These are phyloP conservation scores for Calocybe indica DNA, from an alignment of 768 basidiomycete species.

Conservation along the genomic window DNA sequence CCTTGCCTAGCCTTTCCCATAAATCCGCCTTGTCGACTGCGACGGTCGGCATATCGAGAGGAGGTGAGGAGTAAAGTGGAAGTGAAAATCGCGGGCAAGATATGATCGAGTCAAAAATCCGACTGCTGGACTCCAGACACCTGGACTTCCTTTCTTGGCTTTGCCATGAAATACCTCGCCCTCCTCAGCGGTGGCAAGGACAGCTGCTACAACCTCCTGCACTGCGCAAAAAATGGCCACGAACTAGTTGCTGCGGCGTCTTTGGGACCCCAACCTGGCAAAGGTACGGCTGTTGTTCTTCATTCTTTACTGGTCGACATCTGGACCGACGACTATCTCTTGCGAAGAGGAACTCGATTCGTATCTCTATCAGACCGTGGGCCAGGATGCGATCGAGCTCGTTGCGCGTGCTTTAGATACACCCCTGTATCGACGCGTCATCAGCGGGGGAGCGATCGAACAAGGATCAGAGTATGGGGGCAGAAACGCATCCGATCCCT, in stretches of 20 bases:
- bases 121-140: slow-evolving; percentile 12
- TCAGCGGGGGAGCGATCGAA: slow-evolving; percentile 75
- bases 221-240: slow-evolving; percentile 84
- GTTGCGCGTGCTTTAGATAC: slow-evolving; percentile 82
- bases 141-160: slow-evolving; percentile 6
- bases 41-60: slow-evolving; percentile 79
- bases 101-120: slow-evolving; percentile 4
- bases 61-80: slow-evolving; percentile 11
- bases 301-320: slow-evolving; percentile 10
- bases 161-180: slow-evolving; percentile 83
- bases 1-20: slow-evolving; percentile 76
- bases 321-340: slow-evolving; percentile 13
- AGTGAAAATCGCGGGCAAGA: slow-evolving; percentile 21
- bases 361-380: slow-evolving; percentile 98
- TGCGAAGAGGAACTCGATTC: slow-evolving; percentile 92
- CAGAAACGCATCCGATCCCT: slow-evolving; percentile 35
- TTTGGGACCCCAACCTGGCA: slow-evolving; percentile 75
- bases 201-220: slow-evolving; percentile 91
- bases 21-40: slow-evolving; percentile 95
- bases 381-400: slow-evolving; percentile 85
- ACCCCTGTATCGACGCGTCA: slow-evolving; percentile 79
- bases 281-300: slow-evolving; percentile 51
- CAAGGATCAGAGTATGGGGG: slow-evolving; percentile 84
- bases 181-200: slow-evolving; percentile 98
- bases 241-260: slow-evolving; percentile 85